Percentiles rank a stretch among this genome's conserved stretches.
phyloP scores from a whole-genome alignment of 352 stramenopile species.

The Globisporangium sylvaticum region DNA sequence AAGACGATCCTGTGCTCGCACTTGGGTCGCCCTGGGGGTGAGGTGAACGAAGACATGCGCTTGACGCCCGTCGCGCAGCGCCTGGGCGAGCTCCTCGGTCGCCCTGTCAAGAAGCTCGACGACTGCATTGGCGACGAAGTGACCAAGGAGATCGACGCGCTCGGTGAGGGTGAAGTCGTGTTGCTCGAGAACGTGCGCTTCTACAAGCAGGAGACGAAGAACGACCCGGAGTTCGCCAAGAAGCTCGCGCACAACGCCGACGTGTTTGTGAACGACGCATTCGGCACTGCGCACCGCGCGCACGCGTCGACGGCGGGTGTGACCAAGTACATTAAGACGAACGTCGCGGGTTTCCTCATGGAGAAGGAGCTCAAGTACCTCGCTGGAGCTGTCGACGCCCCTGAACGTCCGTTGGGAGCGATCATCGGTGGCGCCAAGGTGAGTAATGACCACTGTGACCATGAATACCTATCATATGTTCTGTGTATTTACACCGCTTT shows the following conservation, averaged over 20 bases:
- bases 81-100: slow-evolving; percentile 91
- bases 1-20: slow-evolving; percentile 96
- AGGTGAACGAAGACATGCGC: slow-evolving; percentile 66
- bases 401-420: slow-evolving; percentile 90
- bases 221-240: slow-evolving; percentile 93
- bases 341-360: slow-evolving; percentile 94
- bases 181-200: slow-evolving; percentile 95
- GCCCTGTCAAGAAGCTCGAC: slow-evolving; percentile 89
- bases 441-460: not conserved
- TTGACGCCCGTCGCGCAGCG: slow-evolving; percentile 92
- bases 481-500: not conserved
- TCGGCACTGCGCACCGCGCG: slow-evolving; percentile 96
- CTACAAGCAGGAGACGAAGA: slow-evolving; percentile 98
- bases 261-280: slow-evolving; percentile 98
- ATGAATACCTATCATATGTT: not conserved
- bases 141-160: slow-evolving; percentile 59
- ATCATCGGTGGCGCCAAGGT: slow-evolving; percentile 97
- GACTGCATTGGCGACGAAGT: slow-evolving; percentile 96
- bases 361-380: slow-evolving; percentile 98
- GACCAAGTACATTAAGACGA: slow-evolving; percentile 92
- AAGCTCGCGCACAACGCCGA: slow-evolving; percentile 92
- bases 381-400: slow-evolving; percentile 80
- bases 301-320: slow-evolving; percentile 97
- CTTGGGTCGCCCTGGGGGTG: slow-evolving; percentile 95
- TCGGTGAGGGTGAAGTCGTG: slow-evolving; percentile 91